These are phyloP conservation scores for Gaeumannomyces tritici DNA, from an alignment of 2,329 filamentous ascomycete genomes.

Conservation along the genomic window DNA sequence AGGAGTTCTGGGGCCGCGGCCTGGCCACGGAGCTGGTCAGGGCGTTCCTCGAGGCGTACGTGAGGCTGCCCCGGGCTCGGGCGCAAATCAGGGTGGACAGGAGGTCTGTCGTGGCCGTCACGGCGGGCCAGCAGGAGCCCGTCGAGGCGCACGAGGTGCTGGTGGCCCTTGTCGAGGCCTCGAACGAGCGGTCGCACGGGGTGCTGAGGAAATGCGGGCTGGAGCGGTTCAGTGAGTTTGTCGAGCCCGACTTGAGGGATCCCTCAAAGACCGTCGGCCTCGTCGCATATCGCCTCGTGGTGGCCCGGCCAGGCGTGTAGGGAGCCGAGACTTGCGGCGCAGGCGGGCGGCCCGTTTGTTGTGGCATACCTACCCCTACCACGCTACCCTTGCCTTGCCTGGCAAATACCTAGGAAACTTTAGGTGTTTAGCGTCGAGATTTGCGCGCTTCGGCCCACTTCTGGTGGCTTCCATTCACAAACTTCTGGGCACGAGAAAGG, in stretches of 20 bases:
- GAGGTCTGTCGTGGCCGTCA: slow-evolving; percentile 19
- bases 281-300: slow-evolving; percentile 11
- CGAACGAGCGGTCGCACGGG: slow-evolving; percentile 42
- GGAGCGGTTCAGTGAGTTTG: slow-evolving; percentile 30
- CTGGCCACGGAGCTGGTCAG: slow-evolving; percentile 46
- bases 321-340: not conserved
- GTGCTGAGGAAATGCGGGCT: slow-evolving; percentile 51
- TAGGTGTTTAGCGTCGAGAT: no score
- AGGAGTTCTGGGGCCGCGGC: slow-evolving; percentile 44
- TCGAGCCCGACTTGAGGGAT: slow-evolving; percentile 18
- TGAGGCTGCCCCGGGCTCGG: slow-evolving; percentile 35
- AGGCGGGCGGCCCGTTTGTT: no score
- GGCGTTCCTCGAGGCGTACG: slow-evolving; percentile 36
- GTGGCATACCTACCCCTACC: no score
- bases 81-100: slow-evolving; percentile 32
- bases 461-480: no score
- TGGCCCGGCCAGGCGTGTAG: not conserved
- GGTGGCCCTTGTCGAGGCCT: slow-evolving; percentile 34
- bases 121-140: slow-evolving; percentile 7
- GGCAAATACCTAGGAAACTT: not conserved
- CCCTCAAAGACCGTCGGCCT: slow-evolving; percentile 8
- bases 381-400: no score
- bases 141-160: slow-evolving; percentile 27
- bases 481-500: no score
- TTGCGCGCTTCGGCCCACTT: not conserved